Evolutionary conservation across 1,284 basidiomycete species (phyloP).

Genomic region (Leccinum fuscescens): DNA sequence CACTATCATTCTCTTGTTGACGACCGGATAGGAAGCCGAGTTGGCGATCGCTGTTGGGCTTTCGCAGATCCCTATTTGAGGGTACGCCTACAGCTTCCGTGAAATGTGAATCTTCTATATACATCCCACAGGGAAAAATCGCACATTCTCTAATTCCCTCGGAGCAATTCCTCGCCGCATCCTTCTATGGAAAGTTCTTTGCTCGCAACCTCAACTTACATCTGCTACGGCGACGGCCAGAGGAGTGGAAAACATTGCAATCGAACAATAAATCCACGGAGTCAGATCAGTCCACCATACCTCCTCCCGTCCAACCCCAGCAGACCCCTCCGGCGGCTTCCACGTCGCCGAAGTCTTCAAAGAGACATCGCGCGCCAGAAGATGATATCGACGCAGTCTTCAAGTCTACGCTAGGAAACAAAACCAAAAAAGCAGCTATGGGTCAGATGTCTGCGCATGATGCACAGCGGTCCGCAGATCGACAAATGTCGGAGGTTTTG

Average conservation of each 20-base stretch:
- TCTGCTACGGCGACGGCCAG: constrained; percentile 73
- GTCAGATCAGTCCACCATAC: constrained; percentile 6
- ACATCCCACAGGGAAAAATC: constrained; percentile 78
- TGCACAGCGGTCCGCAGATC: constrained; percentile 21
- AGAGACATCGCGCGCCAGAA: constrained; percentile 31
- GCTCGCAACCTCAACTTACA: constrained; percentile 76
- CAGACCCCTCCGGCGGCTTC: not conserved
- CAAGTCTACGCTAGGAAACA: constrained; percentile 52
- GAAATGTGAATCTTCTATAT: constrained; percentile 9
- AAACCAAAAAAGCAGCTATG: constrained; percentile 46
- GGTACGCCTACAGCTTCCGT: constrained; percentile 42
- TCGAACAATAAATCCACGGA: constrained; percentile 26
- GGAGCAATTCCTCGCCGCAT: constrained; percentile 68
- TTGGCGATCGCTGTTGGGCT: constrained; percentile 85
- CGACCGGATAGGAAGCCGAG: constrained; percentile 84
- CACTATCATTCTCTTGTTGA: constrained; percentile 78
- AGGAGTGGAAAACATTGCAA: constrained; percentile 76
- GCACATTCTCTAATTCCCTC: constrained; percentile 73
- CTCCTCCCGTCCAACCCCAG: constrained; percentile 1
- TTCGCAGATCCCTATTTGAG: constrained; percentile 88
- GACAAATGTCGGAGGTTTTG: constrained; percentile 35
- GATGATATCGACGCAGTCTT: constrained; percentile 79
- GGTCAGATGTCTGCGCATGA: constrained; percentile 9
- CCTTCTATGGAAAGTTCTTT: constrained; percentile 86
- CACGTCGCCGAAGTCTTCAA: constrained; percentile 20